A percentile compares a stretch with the other conserved stretches of the same genome.
These are phyloP conservation scores for Aphanoascus verrucosus DNA, from an alignment of 2,329 filamentous ascomycete species.

Conservation along the genomic window DNA sequence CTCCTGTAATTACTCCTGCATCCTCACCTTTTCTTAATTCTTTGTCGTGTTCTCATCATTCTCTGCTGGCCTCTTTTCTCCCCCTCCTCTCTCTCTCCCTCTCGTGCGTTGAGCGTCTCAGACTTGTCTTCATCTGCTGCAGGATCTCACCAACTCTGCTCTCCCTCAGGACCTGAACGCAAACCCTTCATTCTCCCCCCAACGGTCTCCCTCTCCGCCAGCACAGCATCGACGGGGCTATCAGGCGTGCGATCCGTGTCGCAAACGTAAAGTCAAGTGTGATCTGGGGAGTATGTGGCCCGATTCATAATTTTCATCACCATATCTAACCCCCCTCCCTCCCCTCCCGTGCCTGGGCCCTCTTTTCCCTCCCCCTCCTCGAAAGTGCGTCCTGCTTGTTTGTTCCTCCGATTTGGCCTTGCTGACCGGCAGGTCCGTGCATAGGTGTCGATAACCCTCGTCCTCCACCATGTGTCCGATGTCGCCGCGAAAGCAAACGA, in stretches of 20 bases:
- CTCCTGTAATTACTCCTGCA: conserved; percentile 1
- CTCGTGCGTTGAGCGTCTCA: background rate
- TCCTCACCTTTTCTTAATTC: background rate
- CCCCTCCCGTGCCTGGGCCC: conserved; percentile 16
- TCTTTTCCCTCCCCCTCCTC: background rate
- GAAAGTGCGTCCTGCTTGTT: background rate
- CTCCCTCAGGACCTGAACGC: conserved; percentile 17
- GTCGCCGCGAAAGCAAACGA: conserved; percentile 86
- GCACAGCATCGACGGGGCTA: conserved; percentile 38
- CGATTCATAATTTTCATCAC: conserved; percentile 1
- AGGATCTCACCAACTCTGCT: conserved; percentile 7
- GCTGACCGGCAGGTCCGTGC: background rate
- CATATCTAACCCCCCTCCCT: conserved; percentile 8
- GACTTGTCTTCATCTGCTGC: background rate
- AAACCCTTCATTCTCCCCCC: conserved; percentile 22
- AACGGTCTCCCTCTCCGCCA: conserved; percentile 27
- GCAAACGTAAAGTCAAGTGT: conserved; percentile 41
- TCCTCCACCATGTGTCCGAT: conserved; percentile 87
- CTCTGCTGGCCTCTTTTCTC: background rate
- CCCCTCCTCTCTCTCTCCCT: background rate
- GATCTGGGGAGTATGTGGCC: conserved; percentile 37
- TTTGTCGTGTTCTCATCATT: conserved; percentile 3
- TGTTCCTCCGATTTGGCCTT: background rate
- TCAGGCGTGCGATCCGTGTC: conserved; percentile 41
- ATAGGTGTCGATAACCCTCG: conserved; percentile 74